These are phyloP conservation scores for Vanrija sp. DNA, from an alignment of 1,284 basidiomycete species.

Conservation along the genomic window DNA sequence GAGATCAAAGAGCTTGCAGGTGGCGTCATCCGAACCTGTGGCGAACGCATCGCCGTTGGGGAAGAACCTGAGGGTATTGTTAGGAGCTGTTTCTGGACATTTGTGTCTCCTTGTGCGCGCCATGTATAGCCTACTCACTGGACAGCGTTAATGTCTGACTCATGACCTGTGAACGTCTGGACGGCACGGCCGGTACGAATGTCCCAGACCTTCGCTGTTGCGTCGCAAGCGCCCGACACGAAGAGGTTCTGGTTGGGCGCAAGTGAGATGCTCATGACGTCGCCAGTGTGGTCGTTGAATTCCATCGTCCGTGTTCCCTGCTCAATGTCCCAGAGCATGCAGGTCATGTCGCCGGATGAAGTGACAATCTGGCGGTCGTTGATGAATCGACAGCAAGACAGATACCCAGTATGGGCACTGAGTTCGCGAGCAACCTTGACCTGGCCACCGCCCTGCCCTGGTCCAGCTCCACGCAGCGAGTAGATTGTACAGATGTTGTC, in stretches of 20 bases:
- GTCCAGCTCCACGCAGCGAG: constrained; percentile 58
- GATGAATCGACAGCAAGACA: constrained; percentile 96
- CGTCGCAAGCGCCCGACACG: constrained; percentile 97
- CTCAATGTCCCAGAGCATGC: constrained; percentile 99
- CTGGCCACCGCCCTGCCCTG: constrained; percentile 41
- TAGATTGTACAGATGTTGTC: constrained; percentile 99
- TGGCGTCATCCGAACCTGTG: constrained; percentile 97
- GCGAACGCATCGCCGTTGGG: constrained; percentile 98
- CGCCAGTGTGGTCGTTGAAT: constrained; percentile 98
- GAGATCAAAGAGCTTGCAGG: constrained; percentile 95
- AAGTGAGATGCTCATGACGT: constrained; percentile 97
- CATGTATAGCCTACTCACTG: constrained; percentile 60
- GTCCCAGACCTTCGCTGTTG: constrained; percentile 97
- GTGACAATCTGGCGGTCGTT: constrained; percentile 98
- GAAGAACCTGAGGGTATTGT: constrained; percentile 70
- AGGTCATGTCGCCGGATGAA: constrained; percentile 97
- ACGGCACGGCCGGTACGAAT: constrained; percentile 94
- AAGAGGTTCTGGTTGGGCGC: constrained; percentile 91
- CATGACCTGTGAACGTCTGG: constrained; percentile 97
- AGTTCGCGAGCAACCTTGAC: constrained; percentile 70
- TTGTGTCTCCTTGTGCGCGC: background rate
- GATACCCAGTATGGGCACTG: constrained; percentile 94
- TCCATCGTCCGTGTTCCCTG: constrained; percentile 91
- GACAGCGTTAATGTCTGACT: constrained; percentile 98
- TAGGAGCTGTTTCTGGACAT: background rate